A percentile compares a stretch with the other conserved stretches of the same genome.
These are phyloP conservation scores for Choiromyces venosus DNA, from an alignment of 495 filamentous ascomycete genomes.

Conservation along the genomic window DNA sequence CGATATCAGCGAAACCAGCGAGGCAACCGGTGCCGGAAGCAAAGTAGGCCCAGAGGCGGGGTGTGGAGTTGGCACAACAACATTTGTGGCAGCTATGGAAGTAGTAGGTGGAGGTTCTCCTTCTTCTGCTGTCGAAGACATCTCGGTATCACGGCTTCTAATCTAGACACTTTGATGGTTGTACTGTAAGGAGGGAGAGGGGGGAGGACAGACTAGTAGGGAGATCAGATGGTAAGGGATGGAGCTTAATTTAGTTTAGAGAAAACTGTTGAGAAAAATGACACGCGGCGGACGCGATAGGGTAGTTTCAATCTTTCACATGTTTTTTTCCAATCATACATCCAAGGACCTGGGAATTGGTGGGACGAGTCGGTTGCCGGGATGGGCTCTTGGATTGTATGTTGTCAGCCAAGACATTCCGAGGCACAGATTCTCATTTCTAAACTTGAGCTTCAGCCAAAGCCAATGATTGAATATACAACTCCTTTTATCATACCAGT, in stretches of 20 bases:
- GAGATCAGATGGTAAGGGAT: not conserved
- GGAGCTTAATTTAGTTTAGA: not conserved
- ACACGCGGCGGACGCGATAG: not conserved
- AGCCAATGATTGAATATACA: not conserved
- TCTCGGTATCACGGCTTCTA: not conserved
- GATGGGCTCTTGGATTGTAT: not conserved
- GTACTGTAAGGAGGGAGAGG: not conserved
- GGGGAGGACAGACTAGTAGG: not conserved
- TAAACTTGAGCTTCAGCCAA: not conserved
- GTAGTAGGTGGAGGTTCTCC: not conserved
- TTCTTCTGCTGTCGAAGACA: not conserved
- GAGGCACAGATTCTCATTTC: not conserved
- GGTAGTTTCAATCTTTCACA: not conserved
- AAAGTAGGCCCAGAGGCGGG: slow-evolving; percentile 53
- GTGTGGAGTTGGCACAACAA: not conserved
- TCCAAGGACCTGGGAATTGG: not conserved
- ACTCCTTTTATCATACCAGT: not conserved
- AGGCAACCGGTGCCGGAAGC: slow-evolving; percentile 61
- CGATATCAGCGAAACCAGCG: slow-evolving; percentile 62
- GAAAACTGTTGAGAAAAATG: not conserved
- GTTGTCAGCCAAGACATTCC: not conserved
- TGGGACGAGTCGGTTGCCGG: not conserved
- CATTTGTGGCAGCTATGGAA: not conserved
- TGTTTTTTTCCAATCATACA: not conserved
- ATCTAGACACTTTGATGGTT: not conserved